Evolutionary conservation across 2,329 filamentous ascomycete species (phyloP), one percentile per base, ranked within the genome.

Genomic region (Orbilia brochopaga): DNA sequence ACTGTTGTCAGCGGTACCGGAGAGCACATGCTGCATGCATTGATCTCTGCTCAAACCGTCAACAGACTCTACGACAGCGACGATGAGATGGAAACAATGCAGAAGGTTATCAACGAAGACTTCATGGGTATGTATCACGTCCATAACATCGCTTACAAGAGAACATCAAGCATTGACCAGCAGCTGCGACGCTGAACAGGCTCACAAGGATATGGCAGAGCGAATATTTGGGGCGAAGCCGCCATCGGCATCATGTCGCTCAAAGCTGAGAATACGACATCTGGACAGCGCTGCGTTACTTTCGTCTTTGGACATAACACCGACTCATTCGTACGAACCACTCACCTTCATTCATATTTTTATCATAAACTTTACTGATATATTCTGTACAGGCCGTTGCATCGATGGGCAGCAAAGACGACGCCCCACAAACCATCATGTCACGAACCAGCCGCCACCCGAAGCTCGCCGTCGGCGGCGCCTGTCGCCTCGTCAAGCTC

Each of bases 301-400:
- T 85, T 99, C 57, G 93, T 93, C 79, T 99, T 96, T 81, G 92
- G 90, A 0, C 94, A 99, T 82, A 99, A 97, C 78, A 99, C 94
- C 0, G 93, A 97, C 78, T 88, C 86, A 0, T 89, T 89, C 77
- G 85, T 84, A 77, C 78, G 82, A 77, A 21, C n/a, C n/a, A n/a
- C 21, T 70, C 50, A 23, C 8, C 8, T 44, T 59, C 57, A 37
- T 42, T 11, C 19, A 32, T 60, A 11, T 24, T 8, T 40, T 44
- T 50, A 30, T 27, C 11, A 2, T 11, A 17, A 13, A 1, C 30
- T 2, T 46, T 40, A 32, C 35, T 30, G 19, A 57, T 21, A 35
- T 35, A 23, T 19, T 23, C 32, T 19, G 87, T 85, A 1, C 88
- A 89, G 82, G 92, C 92, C 4, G 81, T 99, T 59, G 91, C 92